These are phyloP conservation scores for Neofusicoccum umdonicola DNA, from an alignment of 2,329 filamentous ascomycete species.

Conservation along the genomic window DNA sequence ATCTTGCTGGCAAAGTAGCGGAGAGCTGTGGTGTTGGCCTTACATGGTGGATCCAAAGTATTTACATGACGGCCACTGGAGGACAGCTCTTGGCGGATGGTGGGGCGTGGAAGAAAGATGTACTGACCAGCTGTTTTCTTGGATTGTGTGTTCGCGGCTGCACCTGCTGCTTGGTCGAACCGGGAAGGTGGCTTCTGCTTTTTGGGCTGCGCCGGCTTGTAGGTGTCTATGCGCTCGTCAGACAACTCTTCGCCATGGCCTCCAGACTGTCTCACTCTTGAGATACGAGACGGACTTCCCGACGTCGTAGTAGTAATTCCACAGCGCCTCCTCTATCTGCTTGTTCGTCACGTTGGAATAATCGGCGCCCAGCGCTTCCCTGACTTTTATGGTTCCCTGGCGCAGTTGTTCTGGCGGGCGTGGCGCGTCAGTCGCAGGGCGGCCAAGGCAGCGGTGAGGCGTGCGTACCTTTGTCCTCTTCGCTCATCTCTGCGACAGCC, in stretches of 20 bases:
- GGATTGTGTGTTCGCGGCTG: conserved; percentile 39
- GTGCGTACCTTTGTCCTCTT: conserved; percentile 36
- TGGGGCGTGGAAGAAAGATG: conserved; percentile 17
- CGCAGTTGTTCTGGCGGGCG: conserved; percentile 53
- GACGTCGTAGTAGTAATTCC: conserved; percentile 95
- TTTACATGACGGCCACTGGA: conserved; percentile 13
- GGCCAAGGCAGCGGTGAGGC: background rate
- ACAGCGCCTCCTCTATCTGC: conserved; percentile 85
- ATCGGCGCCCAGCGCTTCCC: conserved; percentile 57
- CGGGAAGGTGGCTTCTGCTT: conserved; percentile 42
- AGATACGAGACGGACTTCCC: conserved; percentile 81
- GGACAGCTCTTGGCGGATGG: conserved; percentile 21
- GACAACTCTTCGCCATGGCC: background rate
- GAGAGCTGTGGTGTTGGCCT: conserved; percentile 2
- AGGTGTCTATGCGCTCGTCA: conserved; percentile 24
- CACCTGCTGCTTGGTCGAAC: conserved; percentile 46
- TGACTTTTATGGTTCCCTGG: conserved; percentile 65
- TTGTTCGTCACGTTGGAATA: conserved; percentile 50
- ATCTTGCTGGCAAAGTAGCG: background rate
- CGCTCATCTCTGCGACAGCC: conserved; percentile 27
- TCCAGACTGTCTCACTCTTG: conserved; percentile 49
- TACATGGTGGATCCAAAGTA: conserved; percentile 12
- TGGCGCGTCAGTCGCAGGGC: background rate
- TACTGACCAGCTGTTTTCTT: conserved; percentile 49
- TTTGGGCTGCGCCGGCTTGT: conserved; percentile 31